Evolutionary conservation across 306 rosid species (phyloP), one percentile per base, ranked within the genome.

Genomic region (Pyrus betulifolia): DNA sequence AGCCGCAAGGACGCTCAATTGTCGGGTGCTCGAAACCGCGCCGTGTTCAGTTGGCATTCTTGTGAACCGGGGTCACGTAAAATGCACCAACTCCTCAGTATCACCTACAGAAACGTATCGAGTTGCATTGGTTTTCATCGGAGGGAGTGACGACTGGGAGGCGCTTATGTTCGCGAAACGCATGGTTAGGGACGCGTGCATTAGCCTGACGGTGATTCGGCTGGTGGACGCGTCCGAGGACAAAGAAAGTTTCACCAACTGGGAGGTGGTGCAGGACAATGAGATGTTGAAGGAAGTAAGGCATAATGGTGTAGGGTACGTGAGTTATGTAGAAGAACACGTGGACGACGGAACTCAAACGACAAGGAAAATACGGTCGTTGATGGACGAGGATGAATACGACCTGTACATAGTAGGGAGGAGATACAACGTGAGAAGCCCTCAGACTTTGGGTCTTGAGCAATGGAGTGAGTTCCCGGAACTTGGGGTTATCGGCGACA

Each of bases 131-230:
- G 55, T 91, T 10, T 91, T 79, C 80, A 21, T 91, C 9, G 96
- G 93, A 44, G 96, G 96, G 0, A 78, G 74, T 17, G 93, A 91
- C 3, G 91, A 91, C 14, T 77, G 88, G 62, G 93, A 91, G 54
- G 90, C 91, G 0, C 46, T 89, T 3, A 66, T n/a, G 2, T 55
- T 85, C 0, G 85, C 93, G 0, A 77, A 69, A 69, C 81, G 87
- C 15, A 84, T 89, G 90, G 58, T 76, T 0, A 82, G 65, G 23
- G 89, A 91, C 58, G 71, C 88, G 0, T 69, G 76, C 21, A 85
- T 91, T 3, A 79, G 78, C 28, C 76, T 91, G 0, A 82, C 87
- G 0, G 82, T 91, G 68, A 51, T 91, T 2, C 71, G 84, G 4
- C 78, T 91, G 58, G 9, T 76, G 5, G 25, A 45, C 11, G 54